Evolutionary conservation across 352 stramenopile genomes (phyloP), one percentile per base, ranked within the genome.

Genomic region (Phytophthora podocarpi): DNA sequence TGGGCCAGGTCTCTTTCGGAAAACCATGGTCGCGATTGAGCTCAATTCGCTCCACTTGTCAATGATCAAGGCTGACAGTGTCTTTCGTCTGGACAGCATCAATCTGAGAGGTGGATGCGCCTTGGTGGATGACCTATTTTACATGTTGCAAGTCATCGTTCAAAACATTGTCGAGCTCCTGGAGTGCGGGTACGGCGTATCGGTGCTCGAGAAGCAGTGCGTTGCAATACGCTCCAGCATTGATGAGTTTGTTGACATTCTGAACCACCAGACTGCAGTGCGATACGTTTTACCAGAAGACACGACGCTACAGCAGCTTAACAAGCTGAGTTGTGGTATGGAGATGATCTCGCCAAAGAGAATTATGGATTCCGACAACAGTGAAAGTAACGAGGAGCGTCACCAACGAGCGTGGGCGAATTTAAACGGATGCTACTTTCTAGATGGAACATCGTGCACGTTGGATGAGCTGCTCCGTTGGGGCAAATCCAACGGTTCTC

Each of bases 1-100:
- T 10, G 68, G 56, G 12, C 39, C 35, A 9, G 64, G 55, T 9
- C 35, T 87, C 8, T 76, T 78, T 21, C 41, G 65, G 0, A 89
- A 85, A 24, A 42, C 67, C 15, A 64, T 79, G 37, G 32, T 81
- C 8, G 9, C 31, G 23, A 78, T 87, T 3, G 31, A 78, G 28
- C n/a, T 78, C 16, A 51, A 40, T 10, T 27, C 68, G 27, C 30
- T 79, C 5, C 46, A 53, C 41, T 37, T n/a, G 21, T 21, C 27
- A 59, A 20, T 59, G 36, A 26, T 40, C 5, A 39, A 70, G 16
- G 27, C 7, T 1, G 34, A 67, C 13, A 47, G 11, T 11, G 8
- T 8, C 0, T 54, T 65, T 32, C 8, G 20, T 55, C 9, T 21
- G 7, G 26, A 30, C 2, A 27, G n/a, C n/a, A 47, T 58, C 9